Base-by-base conservation (phyloP, 1,284 basidiomycete species). In the Pisolithus thermaeus region DNA sequence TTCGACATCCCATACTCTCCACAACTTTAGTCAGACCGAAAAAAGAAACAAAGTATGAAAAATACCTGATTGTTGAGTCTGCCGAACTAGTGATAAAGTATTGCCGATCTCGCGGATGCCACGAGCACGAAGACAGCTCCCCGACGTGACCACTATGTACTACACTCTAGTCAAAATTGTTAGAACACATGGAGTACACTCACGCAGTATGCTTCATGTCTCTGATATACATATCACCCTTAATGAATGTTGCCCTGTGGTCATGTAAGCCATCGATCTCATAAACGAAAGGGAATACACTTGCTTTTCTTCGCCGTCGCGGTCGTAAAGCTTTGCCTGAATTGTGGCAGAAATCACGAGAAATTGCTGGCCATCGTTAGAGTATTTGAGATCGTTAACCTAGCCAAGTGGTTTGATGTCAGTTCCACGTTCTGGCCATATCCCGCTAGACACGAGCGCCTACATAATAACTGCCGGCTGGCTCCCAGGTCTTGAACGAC, bases 161-260 rank as follows among this genome's bases (percentile, higher is more conserved):
- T 50, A n/a, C 14, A 7, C 47, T 7, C 35, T 8, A 28, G 51
- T 65, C 36, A 59, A 48, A 22, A n/a, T 42, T 9, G 41, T 53
- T 37, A 35, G 49, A 42, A 39, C 11, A 43, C 46, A 16, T 47
- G 40, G 36, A 37, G 45, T 18, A 48, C 28, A 73, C 84, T 59
- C 60, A 93, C 92, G 82, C 78, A 53, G 97, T 99, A 64, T 97
- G 87, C 69, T 93, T 92, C 92, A 99, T 97, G 70, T 99, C 97
- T 50, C 97, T 85, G 61, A 99, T 90, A 66, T 98, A 99, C 56
- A 90, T 91, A 71, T 99, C 97, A 35, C 97, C 97, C 72, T 98
- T 97, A 66, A 91, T 78, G 67, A 83, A 97, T 58, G 89, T 88
- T 55, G 85, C 84, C 66, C 91, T 93, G 67, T 49, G 64, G 72